These are phyloP conservation scores for Talaromyces sp. DNA, from an alignment of 2,329 filamentous ascomycete species.

Conservation along the genomic window DNA sequence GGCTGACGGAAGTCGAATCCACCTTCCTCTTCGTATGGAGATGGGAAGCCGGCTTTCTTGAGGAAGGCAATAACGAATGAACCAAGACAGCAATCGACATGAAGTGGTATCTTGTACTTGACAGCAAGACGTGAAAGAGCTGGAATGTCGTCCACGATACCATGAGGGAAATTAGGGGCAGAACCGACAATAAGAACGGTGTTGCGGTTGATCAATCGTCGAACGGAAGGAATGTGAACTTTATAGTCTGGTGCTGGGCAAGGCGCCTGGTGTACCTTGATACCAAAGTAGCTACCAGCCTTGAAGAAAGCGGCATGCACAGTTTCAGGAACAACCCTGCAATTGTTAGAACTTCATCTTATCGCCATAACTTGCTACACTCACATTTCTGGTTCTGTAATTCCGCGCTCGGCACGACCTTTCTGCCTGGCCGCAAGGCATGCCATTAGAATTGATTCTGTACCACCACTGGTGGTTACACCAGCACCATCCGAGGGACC, in stretches of 20 bases:
- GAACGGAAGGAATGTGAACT: constrained; percentile 73
- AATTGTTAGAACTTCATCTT: constrained; percentile 21
- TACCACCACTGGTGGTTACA: constrained; percentile 87
- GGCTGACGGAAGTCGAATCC: constrained; percentile 91
- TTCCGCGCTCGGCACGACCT: constrained; percentile 76
- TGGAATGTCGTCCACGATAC: constrained; percentile 93
- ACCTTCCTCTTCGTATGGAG: constrained; percentile 61
- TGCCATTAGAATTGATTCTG: constrained; percentile 95
- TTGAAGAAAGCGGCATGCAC: constrained; percentile 97
- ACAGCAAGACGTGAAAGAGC: constrained; percentile 78
- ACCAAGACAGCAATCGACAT: constrained; percentile 96
- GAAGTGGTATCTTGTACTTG: constrained; percentile 76
- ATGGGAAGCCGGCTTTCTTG: constrained; percentile 78
- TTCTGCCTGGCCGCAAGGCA: constrained; percentile 87
- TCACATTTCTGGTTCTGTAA: constrained; percentile 93
- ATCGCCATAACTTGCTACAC: constrained; percentile 25
- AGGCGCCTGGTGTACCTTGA: constrained; percentile 84
- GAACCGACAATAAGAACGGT: constrained; percentile 91
- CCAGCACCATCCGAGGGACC: constrained; percentile 81
- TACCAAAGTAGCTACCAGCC: constrained; percentile 91
- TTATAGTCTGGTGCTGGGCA: constrained; percentile 84
- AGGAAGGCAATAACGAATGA: constrained; percentile 94
- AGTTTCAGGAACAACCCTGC: constrained; percentile 86
- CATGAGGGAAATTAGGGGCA: constrained; percentile 96
- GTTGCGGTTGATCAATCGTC: constrained; percentile 87